These are phyloP conservation scores for Protomyces inouyei DNA, from an alignment of 1,139 yeast species.

Conservation along the genomic window DNA sequence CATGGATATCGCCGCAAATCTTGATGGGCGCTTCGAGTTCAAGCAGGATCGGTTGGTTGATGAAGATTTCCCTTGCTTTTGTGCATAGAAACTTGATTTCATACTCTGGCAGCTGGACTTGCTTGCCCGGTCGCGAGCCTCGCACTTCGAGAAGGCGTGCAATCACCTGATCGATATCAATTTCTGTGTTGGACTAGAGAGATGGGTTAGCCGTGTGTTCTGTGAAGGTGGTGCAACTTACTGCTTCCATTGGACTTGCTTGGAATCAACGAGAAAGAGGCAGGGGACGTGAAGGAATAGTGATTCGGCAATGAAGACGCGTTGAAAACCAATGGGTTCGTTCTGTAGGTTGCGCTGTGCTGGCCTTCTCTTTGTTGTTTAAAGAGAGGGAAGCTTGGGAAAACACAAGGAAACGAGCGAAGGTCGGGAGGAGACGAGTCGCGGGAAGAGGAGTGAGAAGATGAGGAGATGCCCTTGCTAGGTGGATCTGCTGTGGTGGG, in stretches of 20 bases:
- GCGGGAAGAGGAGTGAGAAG: no score
- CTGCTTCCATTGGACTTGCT: neutral
- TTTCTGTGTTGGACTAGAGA: conserved; percentile 46
- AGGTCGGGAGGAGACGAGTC: no score
- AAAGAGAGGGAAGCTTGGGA: no score
- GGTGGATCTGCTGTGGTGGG: no score
- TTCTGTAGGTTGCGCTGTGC: no score
- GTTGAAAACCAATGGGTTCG: no score
- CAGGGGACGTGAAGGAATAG: no score
- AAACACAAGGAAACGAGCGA: no score
- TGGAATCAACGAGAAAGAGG: no score
- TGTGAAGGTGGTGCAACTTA: neutral
- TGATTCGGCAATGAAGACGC: no score
- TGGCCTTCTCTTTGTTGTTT: no score
- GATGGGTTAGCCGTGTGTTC: neutral
- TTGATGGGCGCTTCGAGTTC: conserved; percentile 97
- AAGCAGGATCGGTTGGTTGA: conserved; percentile 90
- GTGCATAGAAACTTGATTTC: conserved; percentile 95
- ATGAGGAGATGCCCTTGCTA: no score
- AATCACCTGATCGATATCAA: conserved; percentile 93
- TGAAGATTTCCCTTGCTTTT: conserved; percentile 94
- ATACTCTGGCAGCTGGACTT: conserved; percentile 85
- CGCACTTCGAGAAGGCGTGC: conserved; percentile 95
- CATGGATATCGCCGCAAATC: conserved; percentile 80
- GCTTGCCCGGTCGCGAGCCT: conserved; percentile 97